Conservation (phyloP, 331 rosid genomes). For the Telfairia occidentalis region DNA sequence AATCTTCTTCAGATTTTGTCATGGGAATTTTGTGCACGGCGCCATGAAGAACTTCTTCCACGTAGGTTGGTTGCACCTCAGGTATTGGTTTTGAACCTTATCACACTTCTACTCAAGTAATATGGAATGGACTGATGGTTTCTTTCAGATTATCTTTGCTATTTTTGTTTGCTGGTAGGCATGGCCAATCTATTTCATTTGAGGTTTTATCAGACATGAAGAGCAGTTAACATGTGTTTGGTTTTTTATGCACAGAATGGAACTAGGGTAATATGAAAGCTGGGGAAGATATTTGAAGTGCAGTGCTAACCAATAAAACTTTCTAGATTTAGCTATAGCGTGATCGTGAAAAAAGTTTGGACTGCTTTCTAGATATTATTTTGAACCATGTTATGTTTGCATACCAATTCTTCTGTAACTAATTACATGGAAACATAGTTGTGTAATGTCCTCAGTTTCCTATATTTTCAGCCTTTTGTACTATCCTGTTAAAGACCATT, state of each 20-base stretch:
- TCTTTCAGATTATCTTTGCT: not conserved
- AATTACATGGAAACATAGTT: not conserved
- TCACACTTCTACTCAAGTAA: not conserved
- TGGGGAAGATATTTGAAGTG: not conserved
- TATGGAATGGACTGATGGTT: not conserved
- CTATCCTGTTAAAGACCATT: not conserved
- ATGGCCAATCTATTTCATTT: not conserved
- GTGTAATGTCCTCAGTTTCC: not conserved
- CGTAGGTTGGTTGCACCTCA: slow-evolving; percentile 92
- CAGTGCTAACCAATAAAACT: not conserved
- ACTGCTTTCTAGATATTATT: not conserved
- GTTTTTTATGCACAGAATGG: not conserved
- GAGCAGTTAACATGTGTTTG: not conserved
- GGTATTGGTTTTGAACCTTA: slow-evolving; percentile 34
- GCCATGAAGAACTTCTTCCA: slow-evolving; percentile 95
- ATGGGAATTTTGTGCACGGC: slow-evolving; percentile 94
- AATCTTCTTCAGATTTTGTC: slow-evolving; percentile 49
- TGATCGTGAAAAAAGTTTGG: not conserved
- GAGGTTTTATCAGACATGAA: not conserved
- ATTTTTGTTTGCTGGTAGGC: not conserved
- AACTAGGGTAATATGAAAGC: not conserved
- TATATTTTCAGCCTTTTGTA: not conserved
- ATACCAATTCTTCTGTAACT: not conserved
- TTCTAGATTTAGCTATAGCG: not conserved
- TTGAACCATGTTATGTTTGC: not conserved